Evolutionary conservation across 345 rosid genomes (phyloP), one percentile per base, ranked within the genome.

Genomic region (Rubroshorea leprosula): DNA sequence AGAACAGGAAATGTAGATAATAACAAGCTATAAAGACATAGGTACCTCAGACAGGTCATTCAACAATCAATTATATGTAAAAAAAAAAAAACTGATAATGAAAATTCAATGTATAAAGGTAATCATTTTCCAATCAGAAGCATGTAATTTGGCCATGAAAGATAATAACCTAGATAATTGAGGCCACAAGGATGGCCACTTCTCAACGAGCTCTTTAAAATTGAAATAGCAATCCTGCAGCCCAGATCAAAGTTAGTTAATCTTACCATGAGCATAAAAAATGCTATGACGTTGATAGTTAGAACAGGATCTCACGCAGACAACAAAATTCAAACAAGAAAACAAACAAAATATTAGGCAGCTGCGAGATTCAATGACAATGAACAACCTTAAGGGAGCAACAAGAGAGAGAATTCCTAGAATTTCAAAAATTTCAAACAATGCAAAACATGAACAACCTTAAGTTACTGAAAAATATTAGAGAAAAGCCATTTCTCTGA

Each of bases 171-270:
- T 79, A 82, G 68, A 72, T 54, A 67, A 45, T 76, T 70, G 82
- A 72, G 73, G 76, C 72, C 73, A 75, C 67, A 65, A 44, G 17
- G 47, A 44, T 44, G 18, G 47, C 47, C 5, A 44, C 47, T 45
- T 76, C 77, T 76, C 80, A 73, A 80, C 70, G 85, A 72, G 78
- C 83, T 72, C 80, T 76, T 80, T 72, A 73, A 74, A 78, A 66
- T 68, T 66, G 80, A 67, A 65, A 55, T 64, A 54, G 54, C 31
- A 76, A 57, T 70, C 83, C 83, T 83, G 82, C 81, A 72, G 70
- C 66, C 80, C 80, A 76, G 70, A 78, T 74, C 68, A 63, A 25
- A 57, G 65, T 73, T 64, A 62, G 75, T 74, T 53, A 75, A 59
- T 57, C 73, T 54, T 23, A 44, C 47, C 17, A 5, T 44, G 47